A percentile compares a stretch with the other conserved stretches of the same genome.
These are phyloP conservation scores for Emergomyces pasteurianus DNA, from an alignment of 2,329 filamentous ascomycete species.

Conservation along the genomic window DNA sequence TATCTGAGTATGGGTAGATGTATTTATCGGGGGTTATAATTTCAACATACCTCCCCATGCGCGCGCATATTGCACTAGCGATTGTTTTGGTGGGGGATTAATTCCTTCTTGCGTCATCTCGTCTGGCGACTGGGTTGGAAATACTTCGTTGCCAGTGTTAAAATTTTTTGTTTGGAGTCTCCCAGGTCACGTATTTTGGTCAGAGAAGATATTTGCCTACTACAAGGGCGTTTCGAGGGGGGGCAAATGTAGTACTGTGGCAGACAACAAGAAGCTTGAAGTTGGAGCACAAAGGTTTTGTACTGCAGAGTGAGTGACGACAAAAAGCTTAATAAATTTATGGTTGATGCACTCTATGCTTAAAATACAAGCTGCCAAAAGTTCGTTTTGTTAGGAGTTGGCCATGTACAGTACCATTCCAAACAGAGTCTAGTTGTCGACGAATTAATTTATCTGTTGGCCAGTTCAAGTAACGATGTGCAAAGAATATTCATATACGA, in stretches of 20 bases:
- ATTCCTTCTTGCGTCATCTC: constrained; percentile 1
- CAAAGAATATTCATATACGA: background rate
- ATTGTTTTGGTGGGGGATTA: constrained; percentile 17
- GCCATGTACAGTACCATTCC: background rate
- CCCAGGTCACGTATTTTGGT: background rate
- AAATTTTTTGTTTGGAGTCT: background rate
- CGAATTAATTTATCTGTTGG: background rate
- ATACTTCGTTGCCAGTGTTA: background rate
- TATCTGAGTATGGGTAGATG: background rate
- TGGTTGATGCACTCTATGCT: background rate
- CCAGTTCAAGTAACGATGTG: background rate
- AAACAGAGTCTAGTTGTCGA: background rate
- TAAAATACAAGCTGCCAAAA: background rate
- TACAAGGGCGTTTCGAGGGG: background rate
- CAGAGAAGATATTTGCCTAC: background rate
- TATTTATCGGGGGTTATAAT: background rate
- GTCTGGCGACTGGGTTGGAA: background rate
- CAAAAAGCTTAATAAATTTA: background rate
- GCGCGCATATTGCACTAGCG: constrained; percentile 26
- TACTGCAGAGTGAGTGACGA: background rate
- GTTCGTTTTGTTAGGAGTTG: background rate
- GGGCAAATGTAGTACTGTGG: background rate
- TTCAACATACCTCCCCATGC: constrained; percentile 32
- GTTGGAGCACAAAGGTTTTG: background rate
- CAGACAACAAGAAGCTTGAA: background rate